Percentiles rank a stretch among this genome's conserved stretches.
phyloP scores from a whole-genome alignment of 2,329 filamentous ascomycete genomes.

The Venturia carpophila region DNA sequence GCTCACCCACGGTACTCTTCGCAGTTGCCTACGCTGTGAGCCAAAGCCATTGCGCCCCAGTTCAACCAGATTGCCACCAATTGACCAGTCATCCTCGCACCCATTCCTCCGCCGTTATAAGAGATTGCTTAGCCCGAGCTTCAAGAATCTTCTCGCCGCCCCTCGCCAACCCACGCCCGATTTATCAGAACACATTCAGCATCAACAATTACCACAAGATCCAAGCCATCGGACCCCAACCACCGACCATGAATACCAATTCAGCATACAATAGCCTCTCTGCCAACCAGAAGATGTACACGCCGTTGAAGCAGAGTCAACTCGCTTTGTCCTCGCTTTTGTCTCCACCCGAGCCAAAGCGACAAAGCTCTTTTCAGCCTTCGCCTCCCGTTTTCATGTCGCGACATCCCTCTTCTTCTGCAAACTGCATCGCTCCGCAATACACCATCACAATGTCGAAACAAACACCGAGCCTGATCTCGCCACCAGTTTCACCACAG shows the following conservation, averaged over 20 bases:
- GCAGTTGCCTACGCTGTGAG: neutral
- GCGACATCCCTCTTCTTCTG: constrained; percentile 26
- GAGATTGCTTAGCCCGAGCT: neutral
- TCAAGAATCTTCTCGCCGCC: constrained; percentile 4
- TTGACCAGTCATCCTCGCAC: constrained; percentile 3
- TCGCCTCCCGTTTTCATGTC: constrained; percentile 25
- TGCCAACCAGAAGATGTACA: neutral
- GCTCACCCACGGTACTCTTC: neutral
- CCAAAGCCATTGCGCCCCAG: neutral
- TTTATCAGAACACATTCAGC: neutral
- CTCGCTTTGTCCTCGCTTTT: constrained; percentile 27
- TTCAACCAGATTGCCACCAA: constrained; percentile 2
- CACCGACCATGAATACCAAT: constrained; percentile 3
- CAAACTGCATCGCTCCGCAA: constrained; percentile 25
- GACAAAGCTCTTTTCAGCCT: constrained; percentile 31
- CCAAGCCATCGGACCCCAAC: neutral
- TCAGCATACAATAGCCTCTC: neutral
- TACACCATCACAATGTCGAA: constrained; percentile 23
- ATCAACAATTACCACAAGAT: neutral
- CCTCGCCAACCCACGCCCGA: neutral
- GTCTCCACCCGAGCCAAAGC: constrained; percentile 35
- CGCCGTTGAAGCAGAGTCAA: neutral
- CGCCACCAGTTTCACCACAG: constrained; percentile 35
- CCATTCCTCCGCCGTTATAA: neutral
- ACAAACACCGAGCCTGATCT: constrained; percentile 19